These are phyloP conservation scores for Rhodotorula sp. DNA, from an alignment of 1,284 basidiomycete genomes.

Conservation along the genomic window DNA sequence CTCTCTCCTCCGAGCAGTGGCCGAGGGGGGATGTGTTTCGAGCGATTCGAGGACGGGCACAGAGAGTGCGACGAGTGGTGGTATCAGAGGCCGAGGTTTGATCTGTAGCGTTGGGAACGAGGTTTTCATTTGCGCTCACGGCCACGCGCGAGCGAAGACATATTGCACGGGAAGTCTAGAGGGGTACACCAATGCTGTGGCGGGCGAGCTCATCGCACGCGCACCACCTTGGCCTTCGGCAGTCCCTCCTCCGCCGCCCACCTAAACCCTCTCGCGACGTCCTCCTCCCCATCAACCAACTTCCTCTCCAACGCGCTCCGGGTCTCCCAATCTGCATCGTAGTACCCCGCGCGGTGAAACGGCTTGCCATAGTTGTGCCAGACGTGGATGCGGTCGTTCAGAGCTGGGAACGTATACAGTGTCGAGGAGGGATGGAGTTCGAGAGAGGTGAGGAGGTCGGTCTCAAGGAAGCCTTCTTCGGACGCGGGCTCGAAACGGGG, in stretches of 20 bases:
- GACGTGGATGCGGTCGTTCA: background rate
- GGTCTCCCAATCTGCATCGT: slow-evolving; percentile 8
- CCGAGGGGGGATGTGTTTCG: background rate
- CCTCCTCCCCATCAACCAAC: background rate
- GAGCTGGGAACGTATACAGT: background rate
- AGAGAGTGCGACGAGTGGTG: background rate
- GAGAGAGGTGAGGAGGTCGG: background rate
- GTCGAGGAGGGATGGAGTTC: background rate
- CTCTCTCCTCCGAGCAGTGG: too few relatives aligned
- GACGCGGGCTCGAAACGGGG: background rate
- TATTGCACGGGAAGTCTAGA: too few relatives aligned
- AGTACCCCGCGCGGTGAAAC: slow-evolving; percentile 1
- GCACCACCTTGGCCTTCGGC: background rate
- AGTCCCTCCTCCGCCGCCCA: slow-evolving; percentile 1
- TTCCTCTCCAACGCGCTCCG: background rate
- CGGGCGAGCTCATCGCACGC: too few relatives aligned
- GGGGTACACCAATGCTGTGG: background rate
- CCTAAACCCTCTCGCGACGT: background rate
- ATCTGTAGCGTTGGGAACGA: background rate
- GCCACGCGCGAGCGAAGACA: background rate
- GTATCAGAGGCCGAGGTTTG: background rate
- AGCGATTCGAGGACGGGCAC: slow-evolving; percentile 8
- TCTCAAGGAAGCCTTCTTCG: background rate
- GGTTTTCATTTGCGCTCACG: too few relatives aligned
- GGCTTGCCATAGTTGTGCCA: slow-evolving; percentile 10